Evolutionary conservation across 148 eudicot genomes (phyloP).

Genomic region (Talinum fruticosum): DNA sequence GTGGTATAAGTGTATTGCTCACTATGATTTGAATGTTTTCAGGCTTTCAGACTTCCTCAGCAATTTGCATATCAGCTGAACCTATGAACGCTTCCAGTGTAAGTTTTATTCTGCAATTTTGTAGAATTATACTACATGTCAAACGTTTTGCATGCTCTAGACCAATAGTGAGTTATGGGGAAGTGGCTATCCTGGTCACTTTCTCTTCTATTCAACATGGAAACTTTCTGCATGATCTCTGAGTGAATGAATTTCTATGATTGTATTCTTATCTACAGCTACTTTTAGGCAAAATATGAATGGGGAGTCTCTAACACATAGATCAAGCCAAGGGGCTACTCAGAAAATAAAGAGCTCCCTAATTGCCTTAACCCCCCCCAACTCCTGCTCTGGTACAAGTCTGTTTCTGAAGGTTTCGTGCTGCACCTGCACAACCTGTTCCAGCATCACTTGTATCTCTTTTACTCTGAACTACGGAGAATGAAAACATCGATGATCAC

Average conservation of each 20-base stretch:
- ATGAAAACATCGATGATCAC: no score
- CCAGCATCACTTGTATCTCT: no score
- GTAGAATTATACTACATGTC: not conserved
- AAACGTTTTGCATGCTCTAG: not conserved
- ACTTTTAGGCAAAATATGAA: not conserved
- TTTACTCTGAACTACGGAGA: no score
- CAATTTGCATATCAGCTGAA: slow-evolving; percentile 52
- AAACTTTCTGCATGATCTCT: not conserved
- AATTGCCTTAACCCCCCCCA: no score
- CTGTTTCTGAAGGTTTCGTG: no score
- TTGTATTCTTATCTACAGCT: no score
- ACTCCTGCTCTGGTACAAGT: no score
- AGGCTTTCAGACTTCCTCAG: slow-evolving; percentile 69
- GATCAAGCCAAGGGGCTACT: not conserved
- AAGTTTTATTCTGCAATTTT: slow-evolving; percentile 18
- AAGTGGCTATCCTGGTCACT: not conserved
- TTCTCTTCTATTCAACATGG: not conserved
- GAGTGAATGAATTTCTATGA: not conserved
- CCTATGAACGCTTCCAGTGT: slow-evolving; percentile 29
- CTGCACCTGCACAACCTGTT: no score
- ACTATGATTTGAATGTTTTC: slow-evolving; percentile 18
- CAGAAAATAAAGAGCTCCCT: no score
- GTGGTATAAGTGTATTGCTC: slow-evolving; percentile 1
- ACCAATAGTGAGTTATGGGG: not conserved
- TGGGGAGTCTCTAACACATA: not conserved